Evolutionary conservation across 2,329 filamentous ascomycete species (phyloP).

Genomic region (Pseudocercospora fijiensis): DNA sequence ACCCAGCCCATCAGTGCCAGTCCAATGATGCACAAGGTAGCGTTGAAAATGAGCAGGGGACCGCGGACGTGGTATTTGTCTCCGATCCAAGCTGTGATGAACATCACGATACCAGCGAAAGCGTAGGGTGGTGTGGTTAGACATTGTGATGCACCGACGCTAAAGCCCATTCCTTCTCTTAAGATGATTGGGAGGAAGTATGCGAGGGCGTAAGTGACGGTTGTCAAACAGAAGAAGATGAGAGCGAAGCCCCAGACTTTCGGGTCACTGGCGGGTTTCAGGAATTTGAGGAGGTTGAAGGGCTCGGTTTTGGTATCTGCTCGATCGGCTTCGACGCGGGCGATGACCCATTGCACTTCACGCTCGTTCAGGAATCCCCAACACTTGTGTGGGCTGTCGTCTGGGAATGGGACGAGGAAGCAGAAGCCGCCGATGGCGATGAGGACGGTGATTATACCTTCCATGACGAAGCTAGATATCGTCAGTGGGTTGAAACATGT

Average conservation of each 20-base stretch:
- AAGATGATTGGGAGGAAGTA: conserved; percentile 50
- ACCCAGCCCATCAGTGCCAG: conserved; percentile 32
- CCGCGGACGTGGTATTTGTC: conserved; percentile 35
- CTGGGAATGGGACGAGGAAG: conserved; percentile 49
- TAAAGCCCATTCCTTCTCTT: conserved; percentile 35
- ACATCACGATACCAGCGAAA: conserved; percentile 37
- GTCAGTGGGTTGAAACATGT: conserved; percentile 7
- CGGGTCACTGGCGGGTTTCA: conserved; percentile 48
- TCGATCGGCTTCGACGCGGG: conserved; percentile 52
- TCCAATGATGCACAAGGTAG: conserved; percentile 31
- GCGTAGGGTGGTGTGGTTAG: conserved; percentile 40
- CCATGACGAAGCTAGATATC: conserved; percentile 41
- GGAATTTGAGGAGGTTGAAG: conserved; percentile 50
- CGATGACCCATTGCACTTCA: conserved; percentile 50
- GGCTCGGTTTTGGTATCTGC: conserved; percentile 50
- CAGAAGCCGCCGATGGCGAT: conserved; percentile 44
- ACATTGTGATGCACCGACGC: conserved; percentile 31
- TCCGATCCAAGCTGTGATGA: conserved; percentile 29
- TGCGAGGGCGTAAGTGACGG: conserved; percentile 71
- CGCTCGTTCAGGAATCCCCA: conserved; percentile 46
- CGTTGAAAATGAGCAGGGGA: conserved; percentile 33
- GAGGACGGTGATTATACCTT: conserved; percentile 41
- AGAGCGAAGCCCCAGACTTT: conserved; percentile 57
- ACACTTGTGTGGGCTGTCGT: conserved; percentile 41
- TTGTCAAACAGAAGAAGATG: conserved; percentile 64